Percentiles rank a stretch among this genome's conserved stretches.
Evolutionary conservation across 345 rosid genomes (phyloP).

Genomic region (Cardamine occulta): DNA sequence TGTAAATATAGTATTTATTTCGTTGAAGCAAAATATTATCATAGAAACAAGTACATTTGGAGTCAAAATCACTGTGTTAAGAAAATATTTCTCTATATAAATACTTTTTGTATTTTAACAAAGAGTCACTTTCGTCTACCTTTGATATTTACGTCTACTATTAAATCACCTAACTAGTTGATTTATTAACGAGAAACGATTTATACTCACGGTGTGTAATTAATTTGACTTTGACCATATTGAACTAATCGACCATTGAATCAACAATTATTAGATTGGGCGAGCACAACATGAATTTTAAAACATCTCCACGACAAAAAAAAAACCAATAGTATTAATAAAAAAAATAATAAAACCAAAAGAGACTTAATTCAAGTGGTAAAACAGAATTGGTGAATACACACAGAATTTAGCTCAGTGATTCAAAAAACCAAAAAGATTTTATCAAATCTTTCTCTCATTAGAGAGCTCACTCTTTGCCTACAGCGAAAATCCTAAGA

Average conservation of each 20-base stretch:
- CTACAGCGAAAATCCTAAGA: conserved; percentile 16
- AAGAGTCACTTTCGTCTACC: not conserved
- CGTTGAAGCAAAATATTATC: not conserved
- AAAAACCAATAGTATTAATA: not conserved
- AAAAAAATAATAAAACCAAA: not conserved
- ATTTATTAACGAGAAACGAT: not conserved
- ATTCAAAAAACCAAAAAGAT: conserved; percentile 4
- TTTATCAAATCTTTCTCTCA: conserved; percentile 12
- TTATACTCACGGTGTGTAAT: not conserved
- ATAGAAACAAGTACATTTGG: not conserved
- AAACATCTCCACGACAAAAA: not conserved
- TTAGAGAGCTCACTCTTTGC: conserved; percentile 15
- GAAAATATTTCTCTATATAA: not conserved
- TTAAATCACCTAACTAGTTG: not conserved
- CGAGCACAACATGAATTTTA: not conserved
- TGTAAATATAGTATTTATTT: not conserved
- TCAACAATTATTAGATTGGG: not conserved
- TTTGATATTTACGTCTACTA: not conserved
- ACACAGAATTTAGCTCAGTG: conserved; percentile 6
- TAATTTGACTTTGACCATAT: conserved; percentile 22
- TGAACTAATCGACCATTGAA: conserved; percentile 8
- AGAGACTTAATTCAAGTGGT: not conserved
- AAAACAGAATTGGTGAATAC: conserved; percentile 10
- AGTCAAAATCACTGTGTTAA: not conserved
- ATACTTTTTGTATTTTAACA: not conserved